Evolutionary conservation across 2,329 filamentous ascomycete species (phyloP), one percentile per base, ranked within the genome.

Genomic region (Scytalidium lignicola): DNA sequence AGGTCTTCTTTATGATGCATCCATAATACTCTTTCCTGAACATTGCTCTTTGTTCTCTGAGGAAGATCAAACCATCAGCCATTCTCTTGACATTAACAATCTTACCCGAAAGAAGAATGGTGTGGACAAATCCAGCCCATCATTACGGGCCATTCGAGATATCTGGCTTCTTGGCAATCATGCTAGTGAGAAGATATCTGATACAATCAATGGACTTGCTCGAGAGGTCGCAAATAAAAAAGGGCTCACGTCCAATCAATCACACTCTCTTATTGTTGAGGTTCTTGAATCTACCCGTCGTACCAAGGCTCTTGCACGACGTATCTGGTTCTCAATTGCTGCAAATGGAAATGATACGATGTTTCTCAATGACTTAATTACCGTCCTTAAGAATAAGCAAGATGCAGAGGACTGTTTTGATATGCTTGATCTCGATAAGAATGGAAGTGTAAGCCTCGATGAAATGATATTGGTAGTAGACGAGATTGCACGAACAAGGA

Each of bases 241-340:
- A 60, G 85, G 95, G 18, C 93, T 96, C 72, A 95, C 95, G 68
- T 84, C 89, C n/a, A 90, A 88, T 63, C 86, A 89, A 8, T 84
- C 90, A 1, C 90, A 95, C 65, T 91, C 89, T 0, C 82, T 96
- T 46, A 89, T 96, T 6, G 76, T 93, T 13, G 82, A 92, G 63
- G 91, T 90, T 7, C 74, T 96, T 28, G 90, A 95, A 67, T 90
- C 88, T 69, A 81, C 79, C 45, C 75, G 78, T 48, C 86, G 88
- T 10, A 86, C 88, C 0, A 90, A 96, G 65, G 91, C 91, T 19
- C 73, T 96, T 50, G 90, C 87, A 26, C 84, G 83, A 55, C 87
- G 91, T 59, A 85, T 96, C 55, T 96, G 91, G 91, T 93, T 95
- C 88, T 95, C 90, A 1, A 93, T 96, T 63, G 91, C 95, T 2